Conservation (phyloP, 179 eudicot species). For the Dionaea muscipula region DNA sequence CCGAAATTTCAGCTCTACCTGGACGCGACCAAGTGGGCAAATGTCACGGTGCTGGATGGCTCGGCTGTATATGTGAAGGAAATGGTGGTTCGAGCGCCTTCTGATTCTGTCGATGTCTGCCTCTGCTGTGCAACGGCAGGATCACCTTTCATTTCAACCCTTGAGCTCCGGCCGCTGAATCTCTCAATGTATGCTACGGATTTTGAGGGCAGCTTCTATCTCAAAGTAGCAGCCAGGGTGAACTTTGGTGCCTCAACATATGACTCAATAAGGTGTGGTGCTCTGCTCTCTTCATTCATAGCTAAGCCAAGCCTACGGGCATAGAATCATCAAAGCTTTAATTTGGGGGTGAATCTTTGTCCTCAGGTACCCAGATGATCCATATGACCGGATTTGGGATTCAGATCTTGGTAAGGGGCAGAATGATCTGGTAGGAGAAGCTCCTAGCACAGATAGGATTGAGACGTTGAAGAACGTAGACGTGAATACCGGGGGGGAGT, state of each 20-base stretch:
- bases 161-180: constrained; percentile 75
- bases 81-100: constrained; percentile 81
- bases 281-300: not conserved
- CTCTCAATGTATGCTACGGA: constrained; percentile 96
- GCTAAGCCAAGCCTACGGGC: not conserved
- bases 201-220: constrained; percentile 63
- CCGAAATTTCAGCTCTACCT: constrained; percentile 78
- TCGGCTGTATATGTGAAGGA: constrained; percentile 53
- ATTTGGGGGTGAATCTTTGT: constrained; percentile 7
- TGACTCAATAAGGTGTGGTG: constrained; percentile 62
- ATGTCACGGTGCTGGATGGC: constrained; percentile 50
- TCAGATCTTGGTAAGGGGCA: constrained; percentile 84
- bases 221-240: constrained; percentile 71
- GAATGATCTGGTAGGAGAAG: constrained; percentile 75
- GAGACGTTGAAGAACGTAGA: constrained; percentile 52
- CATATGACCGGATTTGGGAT: constrained; percentile 92
- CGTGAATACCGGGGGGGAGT: constrained; percentile 69
- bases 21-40: constrained; percentile 90
- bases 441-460: constrained; percentile 75
- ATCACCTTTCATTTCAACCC: constrained; percentile 76
- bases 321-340: no score
- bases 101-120: constrained; percentile 59
- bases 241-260: constrained; percentile 70
- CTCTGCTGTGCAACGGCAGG: constrained; percentile 90
- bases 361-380: constrained; percentile 94